Evolutionary conservation across 371 early-diverging fungal species (phyloP), one percentile per base, ranked within the genome.

Genomic region (Batkoa obscura): DNA sequence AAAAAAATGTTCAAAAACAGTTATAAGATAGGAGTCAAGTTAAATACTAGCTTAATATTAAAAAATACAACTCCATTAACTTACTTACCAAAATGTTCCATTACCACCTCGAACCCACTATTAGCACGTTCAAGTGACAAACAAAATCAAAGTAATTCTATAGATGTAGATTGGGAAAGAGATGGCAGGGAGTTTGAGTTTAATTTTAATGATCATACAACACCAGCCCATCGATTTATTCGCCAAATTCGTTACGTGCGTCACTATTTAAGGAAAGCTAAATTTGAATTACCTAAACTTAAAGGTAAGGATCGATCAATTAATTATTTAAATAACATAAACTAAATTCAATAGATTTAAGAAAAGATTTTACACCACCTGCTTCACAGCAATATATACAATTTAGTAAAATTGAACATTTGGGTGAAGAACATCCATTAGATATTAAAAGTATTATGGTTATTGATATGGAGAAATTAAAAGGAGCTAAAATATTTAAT

Each of bases 381-480:
- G 12, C 33, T 10, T 8, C 39, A 12, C 17, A 54, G 10, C 17
- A 39, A 33, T 54, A 42, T 31, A 15, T 43, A 2, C 5, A 42
- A n/a, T 54, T 54, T 35, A 30, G 13, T 17, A 31, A 0, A 13
- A 30, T 54, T 32, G 12, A 9, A 10, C 43, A 54, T 43, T 33
- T 54, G 12, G 34, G 43, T 9, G 55, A 54, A 42, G 30, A 54
- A 10, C 41, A 54, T 42, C 23, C n/a, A 12, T n/a, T 42, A 30
- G 43, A 54, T 31, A 54, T 42, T 10, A 54, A 34, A 31, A 23
- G 43, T 12, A 23, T 34, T 43, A 42, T 54, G 55, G 43, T 54
- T 23, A 33, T 54, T 43, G 12, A 54, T n/a, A 10, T 54, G 10
- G 43, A 54, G 2, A 13, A 37, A 6, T 43, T 54, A 10, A 35